Evolutionary conservation across 2,329 filamentous ascomycete species (phyloP).

Genomic region (Graphilbum ipis-grandicollis): DNA sequence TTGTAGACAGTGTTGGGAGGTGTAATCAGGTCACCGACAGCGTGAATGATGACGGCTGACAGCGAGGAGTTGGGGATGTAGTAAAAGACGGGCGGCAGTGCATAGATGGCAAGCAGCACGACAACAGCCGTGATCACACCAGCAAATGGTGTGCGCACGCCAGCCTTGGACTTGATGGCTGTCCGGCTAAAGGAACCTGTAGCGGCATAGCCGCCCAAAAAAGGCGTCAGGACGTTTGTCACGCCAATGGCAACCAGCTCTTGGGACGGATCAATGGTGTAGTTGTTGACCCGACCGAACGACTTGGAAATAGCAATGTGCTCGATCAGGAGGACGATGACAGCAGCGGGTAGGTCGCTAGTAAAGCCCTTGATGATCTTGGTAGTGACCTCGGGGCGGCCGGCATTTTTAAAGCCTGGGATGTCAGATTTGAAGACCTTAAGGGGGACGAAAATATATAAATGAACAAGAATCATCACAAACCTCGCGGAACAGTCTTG

Average conservation of each 20-base stretch:
- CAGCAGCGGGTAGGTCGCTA: constrained; percentile 59
- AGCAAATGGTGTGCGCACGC: constrained; percentile 62
- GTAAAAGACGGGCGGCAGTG: constrained; percentile 60
- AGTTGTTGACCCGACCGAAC: constrained; percentile 95
- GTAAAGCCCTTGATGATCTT: constrained; percentile 52
- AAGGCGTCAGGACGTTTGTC: constrained; percentile 77
- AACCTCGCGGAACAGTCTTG: constrained; percentile 58
- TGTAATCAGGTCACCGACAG: constrained; percentile 70
- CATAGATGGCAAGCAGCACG: constrained; percentile 63
- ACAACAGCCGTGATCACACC: constrained; percentile 63
- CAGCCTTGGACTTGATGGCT: constrained; percentile 71
- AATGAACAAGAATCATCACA: neutral
- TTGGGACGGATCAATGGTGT: constrained; percentile 89
- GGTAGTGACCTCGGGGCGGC: constrained; percentile 49
- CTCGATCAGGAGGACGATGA: constrained; percentile 89
- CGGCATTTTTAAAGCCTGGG: constrained; percentile 64
- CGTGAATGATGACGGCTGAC: constrained; percentile 67
- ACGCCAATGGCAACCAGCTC: constrained; percentile 92
- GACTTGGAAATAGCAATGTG: constrained; percentile 98
- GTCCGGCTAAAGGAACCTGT: constrained; percentile 60
- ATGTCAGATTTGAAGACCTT: no score
- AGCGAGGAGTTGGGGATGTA: constrained; percentile 60
- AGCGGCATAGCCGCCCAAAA: constrained; percentile 80
- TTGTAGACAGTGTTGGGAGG: constrained; percentile 82
- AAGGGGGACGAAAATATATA: neutral